Conservation (phyloP, 1,284 basidiomycete species). For the Ceratobasidium sp. region DNA sequence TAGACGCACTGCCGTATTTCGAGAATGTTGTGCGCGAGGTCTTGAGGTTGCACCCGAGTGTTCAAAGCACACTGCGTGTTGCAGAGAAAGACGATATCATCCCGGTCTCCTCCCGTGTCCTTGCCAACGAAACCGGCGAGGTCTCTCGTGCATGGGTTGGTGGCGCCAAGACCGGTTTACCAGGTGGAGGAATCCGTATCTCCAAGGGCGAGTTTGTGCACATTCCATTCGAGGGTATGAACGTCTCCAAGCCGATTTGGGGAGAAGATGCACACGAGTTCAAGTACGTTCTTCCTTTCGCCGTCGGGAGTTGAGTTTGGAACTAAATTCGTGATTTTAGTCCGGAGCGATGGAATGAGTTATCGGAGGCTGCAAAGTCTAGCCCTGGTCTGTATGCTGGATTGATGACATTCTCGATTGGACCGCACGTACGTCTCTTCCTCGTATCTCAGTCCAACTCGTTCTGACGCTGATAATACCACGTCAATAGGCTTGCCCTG, state of each 20-base stretch:
- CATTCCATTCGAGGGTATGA: conserved; percentile 79
- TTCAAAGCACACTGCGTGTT: conserved; percentile 54
- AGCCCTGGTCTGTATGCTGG: conserved; percentile 77
- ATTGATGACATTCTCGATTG: conserved; percentile 78
- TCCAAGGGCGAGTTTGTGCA: conserved; percentile 77
- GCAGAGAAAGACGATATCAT: conserved; percentile 53
- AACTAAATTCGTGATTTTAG: conserved; percentile 50
- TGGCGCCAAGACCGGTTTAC: conserved; percentile 54
- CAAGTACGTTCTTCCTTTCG: conserved; percentile 48
- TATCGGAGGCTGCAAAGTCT: conserved; percentile 68
- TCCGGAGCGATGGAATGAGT: conserved; percentile 79
- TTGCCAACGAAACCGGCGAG: conserved; percentile 56
- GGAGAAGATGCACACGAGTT: conserved; percentile 80
- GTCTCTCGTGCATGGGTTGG: conserved; percentile 32
- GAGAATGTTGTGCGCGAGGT: conserved; percentile 59
- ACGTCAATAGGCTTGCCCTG: conserved; percentile 36
- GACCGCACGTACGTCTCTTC: conserved; percentile 66
- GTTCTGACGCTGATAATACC: too few relatives aligned
- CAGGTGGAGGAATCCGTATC: conserved; percentile 59
- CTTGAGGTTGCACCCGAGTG: conserved; percentile 56
- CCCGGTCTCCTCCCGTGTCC: conserved; percentile 60
- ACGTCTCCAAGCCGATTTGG: conserved; percentile 77
- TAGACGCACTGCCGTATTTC: conserved; percentile 58
- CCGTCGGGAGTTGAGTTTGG: not conserved
- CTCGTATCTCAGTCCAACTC: not conserved